Evolutionary conservation across 2,329 filamentous ascomycete species (phyloP).

Genomic region (Cordyceps javanica): DNA sequence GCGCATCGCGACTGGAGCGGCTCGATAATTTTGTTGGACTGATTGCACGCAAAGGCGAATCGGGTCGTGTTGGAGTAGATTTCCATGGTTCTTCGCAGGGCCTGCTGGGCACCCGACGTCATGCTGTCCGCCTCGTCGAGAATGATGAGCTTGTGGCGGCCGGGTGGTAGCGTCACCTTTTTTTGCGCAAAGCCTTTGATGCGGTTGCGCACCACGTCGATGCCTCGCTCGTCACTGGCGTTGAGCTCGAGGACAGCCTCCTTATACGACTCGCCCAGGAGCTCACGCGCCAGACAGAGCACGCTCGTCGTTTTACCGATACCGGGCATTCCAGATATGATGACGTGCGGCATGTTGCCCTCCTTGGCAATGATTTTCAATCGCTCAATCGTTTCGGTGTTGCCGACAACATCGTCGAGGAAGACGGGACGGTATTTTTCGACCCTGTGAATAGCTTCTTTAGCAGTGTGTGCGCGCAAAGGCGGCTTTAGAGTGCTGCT

Average conservation of each 20-base stretch:
- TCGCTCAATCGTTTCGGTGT: conserved; percentile 94
- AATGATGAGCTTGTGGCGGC: conserved; percentile 93
- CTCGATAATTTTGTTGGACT: conserved; percentile 99
- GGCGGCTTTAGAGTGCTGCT: neutral
- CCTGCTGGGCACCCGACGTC: conserved; percentile 95
- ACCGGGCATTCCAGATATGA: conserved; percentile 98
- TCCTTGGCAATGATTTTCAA: conserved; percentile 98
- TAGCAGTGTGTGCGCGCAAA: conserved; percentile 20
- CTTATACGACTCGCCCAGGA: conserved; percentile 91
- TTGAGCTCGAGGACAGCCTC: conserved; percentile 96
- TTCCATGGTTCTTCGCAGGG: conserved; percentile 93
- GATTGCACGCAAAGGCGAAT: conserved; percentile 97
- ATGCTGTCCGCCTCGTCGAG: conserved; percentile 98
- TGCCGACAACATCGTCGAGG: conserved; percentile 94
- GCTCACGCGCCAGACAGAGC: conserved; percentile 82
- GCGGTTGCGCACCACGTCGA: conserved; percentile 92
- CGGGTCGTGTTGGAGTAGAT: conserved; percentile 95
- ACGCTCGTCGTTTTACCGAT: conserved; percentile 98
- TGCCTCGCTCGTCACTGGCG: conserved; percentile 93
- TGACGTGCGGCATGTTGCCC: conserved; percentile 98
- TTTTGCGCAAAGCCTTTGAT: conserved; percentile 99
- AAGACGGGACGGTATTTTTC: conserved; percentile 96
- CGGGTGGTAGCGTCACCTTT: conserved; percentile 88
- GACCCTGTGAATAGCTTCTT: conserved; percentile 58
- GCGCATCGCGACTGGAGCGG: conserved; percentile 96